These are phyloP conservation scores for Pouteria glomerata DNA, from an alignment of 148 eudicot genomes.

Conservation along the genomic window DNA sequence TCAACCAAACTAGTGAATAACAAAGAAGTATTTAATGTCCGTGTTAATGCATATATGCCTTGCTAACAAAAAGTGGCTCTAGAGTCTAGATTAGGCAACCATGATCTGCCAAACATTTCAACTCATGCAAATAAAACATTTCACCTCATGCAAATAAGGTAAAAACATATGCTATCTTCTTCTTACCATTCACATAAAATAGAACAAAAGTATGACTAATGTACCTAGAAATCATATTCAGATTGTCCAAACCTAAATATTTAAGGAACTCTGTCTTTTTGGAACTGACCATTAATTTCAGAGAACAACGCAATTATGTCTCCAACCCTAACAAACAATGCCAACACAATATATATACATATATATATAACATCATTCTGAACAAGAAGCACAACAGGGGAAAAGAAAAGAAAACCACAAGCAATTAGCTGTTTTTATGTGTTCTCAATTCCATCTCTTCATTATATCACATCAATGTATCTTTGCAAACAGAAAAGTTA, in stretches of 20 bases:
- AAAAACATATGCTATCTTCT: not conserved
- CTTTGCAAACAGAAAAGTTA: not conserved
- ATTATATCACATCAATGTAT: not conserved
- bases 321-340: too few relatives aligned
- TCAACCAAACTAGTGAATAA: not conserved
- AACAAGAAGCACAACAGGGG: too few relatives aligned
- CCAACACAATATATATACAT: too few relatives aligned
- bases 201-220: not conserved
- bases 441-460: not conserved
- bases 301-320: too few relatives aligned
- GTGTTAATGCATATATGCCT: not conserved
- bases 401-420: too few relatives aligned
- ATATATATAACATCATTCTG: too few relatives aligned
- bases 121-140: not conserved
- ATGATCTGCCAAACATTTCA: not conserved
- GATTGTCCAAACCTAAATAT: not conserved
- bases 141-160: not conserved
- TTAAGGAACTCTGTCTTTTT: not conserved
- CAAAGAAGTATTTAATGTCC: not conserved
- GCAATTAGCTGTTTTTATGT: too few relatives aligned
- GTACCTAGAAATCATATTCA: not conserved
- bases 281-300: not conserved
- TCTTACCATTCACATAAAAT: not conserved
- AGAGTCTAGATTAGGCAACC: not conserved
- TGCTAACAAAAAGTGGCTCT: not conserved